Percentiles rank a stretch among this genome's conserved stretches.
These are phyloP conservation scores for Priceomyces melissophilus DNA, from an alignment of 805 yeast genomes.

Conservation along the genomic window DNA sequence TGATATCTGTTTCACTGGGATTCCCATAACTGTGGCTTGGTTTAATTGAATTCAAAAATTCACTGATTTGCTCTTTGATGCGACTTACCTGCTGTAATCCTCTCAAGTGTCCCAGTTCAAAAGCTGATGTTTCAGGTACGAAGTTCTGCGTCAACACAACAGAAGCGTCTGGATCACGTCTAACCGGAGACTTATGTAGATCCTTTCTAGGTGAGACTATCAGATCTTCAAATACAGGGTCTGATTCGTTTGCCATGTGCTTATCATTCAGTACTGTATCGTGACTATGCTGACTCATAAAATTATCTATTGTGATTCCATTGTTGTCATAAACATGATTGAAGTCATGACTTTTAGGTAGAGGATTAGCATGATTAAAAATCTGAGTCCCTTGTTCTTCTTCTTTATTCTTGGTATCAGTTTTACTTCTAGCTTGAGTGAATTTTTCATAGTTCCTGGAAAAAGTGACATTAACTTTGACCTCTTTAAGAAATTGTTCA, in stretches of 20 bases:
- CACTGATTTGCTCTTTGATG: slow-evolving; percentile 15
- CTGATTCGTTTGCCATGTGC: too few species aligned
- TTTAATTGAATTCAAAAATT: slow-evolving; percentile 9
- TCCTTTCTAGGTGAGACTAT: too few species aligned
- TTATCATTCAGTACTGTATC: too few species aligned
- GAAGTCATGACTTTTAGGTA: too few species aligned
- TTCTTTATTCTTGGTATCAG: background rate
- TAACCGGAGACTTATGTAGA: background rate
- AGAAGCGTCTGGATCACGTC: background rate
- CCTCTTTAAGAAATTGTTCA: slow-evolving; percentile 11
- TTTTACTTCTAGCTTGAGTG: background rate
- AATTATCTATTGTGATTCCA: too few species aligned
- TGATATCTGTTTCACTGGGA: background rate
- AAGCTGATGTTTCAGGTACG: slow-evolving; percentile 12
- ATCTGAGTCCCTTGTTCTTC: too few species aligned
- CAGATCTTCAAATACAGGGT: too few species aligned
- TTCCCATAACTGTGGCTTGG: slow-evolving; percentile 2
- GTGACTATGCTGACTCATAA: too few species aligned
- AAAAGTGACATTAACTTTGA: slow-evolving; percentile 30
- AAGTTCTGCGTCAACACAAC: background rate
- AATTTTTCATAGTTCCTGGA: slow-evolving; percentile 10
- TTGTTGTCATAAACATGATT: too few species aligned
- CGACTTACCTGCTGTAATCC: slow-evolving; percentile 28
- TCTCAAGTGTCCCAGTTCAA: slow-evolving; percentile 31
- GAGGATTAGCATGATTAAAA: too few species aligned